A percentile compares a stretch with the other conserved stretches of the same genome.
These are phyloP conservation scores for Diplocarpon rosae DNA, from an alignment of 2,329 filamentous ascomycete genomes.

Conservation along the genomic window DNA sequence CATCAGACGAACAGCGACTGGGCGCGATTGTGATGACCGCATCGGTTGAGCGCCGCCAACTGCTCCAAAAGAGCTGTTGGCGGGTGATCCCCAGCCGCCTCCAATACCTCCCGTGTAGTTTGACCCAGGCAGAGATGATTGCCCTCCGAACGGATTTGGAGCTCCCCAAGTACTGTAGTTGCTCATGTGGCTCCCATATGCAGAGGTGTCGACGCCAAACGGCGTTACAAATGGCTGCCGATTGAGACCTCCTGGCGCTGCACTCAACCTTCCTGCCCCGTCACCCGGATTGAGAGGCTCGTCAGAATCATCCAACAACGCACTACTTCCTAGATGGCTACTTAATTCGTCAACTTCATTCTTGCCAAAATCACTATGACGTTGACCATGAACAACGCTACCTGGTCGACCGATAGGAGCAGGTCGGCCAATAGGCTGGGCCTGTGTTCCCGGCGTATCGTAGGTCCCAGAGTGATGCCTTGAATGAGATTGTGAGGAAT, in stretches of 20 bases:
- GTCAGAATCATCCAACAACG: constrained; percentile 67
- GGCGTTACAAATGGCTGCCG: constrained; percentile 24
- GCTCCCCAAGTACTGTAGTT: constrained; percentile 26
- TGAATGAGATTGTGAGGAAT: constrained; percentile 49
- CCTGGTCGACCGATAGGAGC: constrained; percentile 80
- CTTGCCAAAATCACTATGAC: constrained; percentile 31
- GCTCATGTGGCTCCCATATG: constrained; percentile 22
- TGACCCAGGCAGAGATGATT: constrained; percentile 26
- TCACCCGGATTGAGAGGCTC: constrained; percentile 34
- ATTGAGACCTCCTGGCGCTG: constrained; percentile 18
- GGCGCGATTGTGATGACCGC: constrained; percentile 47
- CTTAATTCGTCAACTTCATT: constrained; percentile 60
- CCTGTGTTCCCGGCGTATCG: constrained; percentile 31
- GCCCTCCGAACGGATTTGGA: constrained; percentile 25
- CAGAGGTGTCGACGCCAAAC: constrained; percentile 25
- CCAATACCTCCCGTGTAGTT: constrained; percentile 25
- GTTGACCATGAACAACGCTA: constrained; percentile 51
- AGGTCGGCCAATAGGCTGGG: constrained; percentile 70
- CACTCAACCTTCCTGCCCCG: constrained; percentile 28
- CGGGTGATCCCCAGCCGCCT: constrained; percentile 22
- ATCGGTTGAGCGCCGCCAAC: constrained; percentile 29
- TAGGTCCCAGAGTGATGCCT: constrained; percentile 65
- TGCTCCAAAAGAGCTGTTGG: constrained; percentile 37
- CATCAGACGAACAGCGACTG: constrained; percentile 59
- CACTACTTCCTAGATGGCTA: constrained; percentile 80